Base-by-base conservation (phyloP, 2,329 filamentous ascomycete species). In the Aspergillus tamarii region DNA sequence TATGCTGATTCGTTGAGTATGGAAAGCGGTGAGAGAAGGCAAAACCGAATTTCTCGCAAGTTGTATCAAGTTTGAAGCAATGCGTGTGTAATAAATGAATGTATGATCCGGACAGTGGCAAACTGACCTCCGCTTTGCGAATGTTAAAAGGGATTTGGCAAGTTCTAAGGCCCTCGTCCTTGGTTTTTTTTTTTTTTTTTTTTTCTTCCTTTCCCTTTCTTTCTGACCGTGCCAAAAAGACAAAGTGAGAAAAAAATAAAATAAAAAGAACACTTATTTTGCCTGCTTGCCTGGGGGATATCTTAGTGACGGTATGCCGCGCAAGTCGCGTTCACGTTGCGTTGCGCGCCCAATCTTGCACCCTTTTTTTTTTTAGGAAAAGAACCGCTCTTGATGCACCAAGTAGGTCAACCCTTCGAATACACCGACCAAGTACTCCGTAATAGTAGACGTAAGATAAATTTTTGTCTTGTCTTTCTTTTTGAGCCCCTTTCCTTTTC, bases 341-440 rank as follows among this genome's bases (percentile, higher is more conserved):
- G 57, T 21, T 50, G 57, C 32, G 39, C 55, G 21, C 57, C 57
- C 41, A 59, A 32, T 50, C 43, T 60, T 59, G 52, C 36, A 45
- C 48, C 60, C 56, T 56, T 63, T 56, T 60, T 57, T 26, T 57
- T 64, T 46, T 54, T 59, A 41, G 59, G 57, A 64, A 61, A 62
- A 55, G 39, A 57, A 52, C 60, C 63, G 60, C 58, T 60, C 57
- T 57, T 63, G 63, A 64, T 64, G 65, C 60, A 68, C 26, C 63
- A 64, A 34, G 50, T 62, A 61, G 64, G 62, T 61, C 66, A 68
- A 64, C 63, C 53, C 58, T 66, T 64, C 66, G 67, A 66, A 70
- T 70, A 70, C 69, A 67, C 64, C 67, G 61, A 63, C 67, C 66
- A 68, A 67, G 63, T 67, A 65, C 60, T 70, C 66, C 63, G 66